Base-by-base conservation (phyloP, 2,329 filamentous ascomycete species). In the Ophiostoma australiae region DNA sequence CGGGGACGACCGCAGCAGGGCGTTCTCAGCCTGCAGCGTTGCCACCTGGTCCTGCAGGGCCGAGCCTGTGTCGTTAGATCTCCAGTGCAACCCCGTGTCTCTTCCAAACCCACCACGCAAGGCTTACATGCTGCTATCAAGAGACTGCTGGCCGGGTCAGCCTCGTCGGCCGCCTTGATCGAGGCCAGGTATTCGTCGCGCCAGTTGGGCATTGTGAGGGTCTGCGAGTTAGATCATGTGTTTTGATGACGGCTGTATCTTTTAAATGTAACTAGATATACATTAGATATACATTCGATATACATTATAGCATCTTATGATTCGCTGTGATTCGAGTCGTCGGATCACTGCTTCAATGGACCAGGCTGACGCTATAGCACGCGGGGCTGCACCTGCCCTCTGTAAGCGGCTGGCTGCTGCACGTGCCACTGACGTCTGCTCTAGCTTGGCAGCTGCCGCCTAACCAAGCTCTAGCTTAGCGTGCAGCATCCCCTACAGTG, bases 91-190 rank as follows among this genome's bases (percentile, higher is more conserved):
- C 35, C 33, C 39, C 10, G 27, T 27, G 15, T 33, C 27, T 44
- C 11, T 27, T 10, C 10, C 35, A n/a, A n/a, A 17, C 4, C 65
- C 13, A 20, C 8, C 37, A 4, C 20, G 17, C 20, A 27, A 31
- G 11, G 79, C 87, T 75, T 79, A 97, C 94, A 97, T 73, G 91
- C 90, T 78, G 93, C 86, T 76, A 97, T 91, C 73, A 96, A 86
- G 69, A 89, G 85, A 76, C 83, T 82, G 74, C 87, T 87, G 72
- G 88, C 82, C 5, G 84, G 83, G 74, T 82, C 84, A 72, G 93
- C 90, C 73, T 88, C 85, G 77, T 88, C 85, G 76, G 92, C 91
- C 76, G 90, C 89, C 75, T 88, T 86, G 74, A 98, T 84, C 74
- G 90, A 90, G 73, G 87, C 84, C 73, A 92, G 84, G 79, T 97